These are phyloP conservation scores for Pleodorina starrii DNA, from an alignment of 139 green algal genomes.

Conservation along the genomic window DNA sequence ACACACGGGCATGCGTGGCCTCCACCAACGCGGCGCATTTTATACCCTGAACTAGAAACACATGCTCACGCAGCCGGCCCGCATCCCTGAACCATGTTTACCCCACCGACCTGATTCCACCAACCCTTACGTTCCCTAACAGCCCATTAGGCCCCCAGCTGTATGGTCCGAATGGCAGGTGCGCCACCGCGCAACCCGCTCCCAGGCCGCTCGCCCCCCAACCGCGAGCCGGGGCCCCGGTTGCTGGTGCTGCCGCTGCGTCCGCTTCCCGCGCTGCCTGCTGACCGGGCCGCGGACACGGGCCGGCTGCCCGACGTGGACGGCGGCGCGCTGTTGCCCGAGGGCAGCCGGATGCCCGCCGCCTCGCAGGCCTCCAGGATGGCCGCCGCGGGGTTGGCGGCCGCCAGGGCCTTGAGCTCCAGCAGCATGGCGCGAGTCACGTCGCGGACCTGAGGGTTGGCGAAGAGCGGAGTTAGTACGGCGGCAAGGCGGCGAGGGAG, in stretches of 20 bases:
- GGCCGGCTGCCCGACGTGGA: constrained; percentile 35
- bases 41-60: no score
- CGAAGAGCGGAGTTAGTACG: no score
- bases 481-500: background rate
- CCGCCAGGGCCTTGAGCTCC: constrained; percentile 59
- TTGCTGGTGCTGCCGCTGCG: background rate
- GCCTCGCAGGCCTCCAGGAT: constrained; percentile 58
- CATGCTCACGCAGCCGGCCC: no score
- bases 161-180: background rate
- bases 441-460: constrained; percentile 31
- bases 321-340: constrained; percentile 29
- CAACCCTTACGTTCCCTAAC: no score
- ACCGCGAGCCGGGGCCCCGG: background rate
- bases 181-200: background rate
- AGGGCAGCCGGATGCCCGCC: constrained; percentile 61
- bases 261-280: constrained; percentile 16
- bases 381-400: constrained; percentile 46
- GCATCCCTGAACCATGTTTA: no score
- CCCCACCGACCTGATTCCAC: no score
- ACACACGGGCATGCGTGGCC: no score
- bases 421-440: constrained; percentile 55
- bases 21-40: no score
- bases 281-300: background rate
- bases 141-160: constrained; percentile 29
- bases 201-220: background rate